A percentile compares a stretch with the other conserved stretches of the same genome.
Conservation (phyloP, 2,329 filamentous ascomycete genomes). For the Epichloe gansuensis region DNA sequence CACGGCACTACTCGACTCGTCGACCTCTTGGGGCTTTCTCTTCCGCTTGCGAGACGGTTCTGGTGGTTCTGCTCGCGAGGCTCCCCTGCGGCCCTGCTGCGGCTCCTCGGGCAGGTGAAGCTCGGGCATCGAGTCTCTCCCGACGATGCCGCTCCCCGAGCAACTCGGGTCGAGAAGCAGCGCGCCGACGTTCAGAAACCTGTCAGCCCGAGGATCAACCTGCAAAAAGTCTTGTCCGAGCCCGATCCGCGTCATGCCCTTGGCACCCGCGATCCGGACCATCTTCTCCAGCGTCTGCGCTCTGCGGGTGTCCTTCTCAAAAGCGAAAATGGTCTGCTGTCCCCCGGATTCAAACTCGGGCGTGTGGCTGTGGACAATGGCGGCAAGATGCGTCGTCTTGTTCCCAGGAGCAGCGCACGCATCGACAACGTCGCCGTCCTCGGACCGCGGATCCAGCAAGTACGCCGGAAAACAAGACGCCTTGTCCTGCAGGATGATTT, state of each 20-base stretch:
- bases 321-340: conserved; percentile 51
- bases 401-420: conserved; percentile 92
- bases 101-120: conserved; percentile 42
- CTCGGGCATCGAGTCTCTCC: conserved; percentile 64
- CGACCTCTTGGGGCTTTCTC: conserved; percentile 30
- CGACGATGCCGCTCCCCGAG: conserved; percentile 88
- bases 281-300: conserved; percentile 72
- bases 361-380: conserved; percentile 44
- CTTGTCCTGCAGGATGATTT: conserved; percentile 88
- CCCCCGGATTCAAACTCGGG: conserved; percentile 20
- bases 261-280: conserved; percentile 64
- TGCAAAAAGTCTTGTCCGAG: conserved; percentile 71
- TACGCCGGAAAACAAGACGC: conserved; percentile 95
- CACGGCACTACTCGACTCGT: conserved; percentile 19
- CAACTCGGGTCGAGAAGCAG: conserved; percentile 88
- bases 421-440: conserved; percentile 72
- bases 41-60: conserved; percentile 23
- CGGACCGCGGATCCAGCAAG: conserved; percentile 54
- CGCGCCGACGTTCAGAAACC: conserved; percentile 59
- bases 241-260: conserved; percentile 52
- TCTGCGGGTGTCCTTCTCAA: conserved; percentile 61
- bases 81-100: conserved; percentile 1
- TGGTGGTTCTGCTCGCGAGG: neutral
- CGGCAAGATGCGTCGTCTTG: conserved; percentile 88
- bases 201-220: conserved; percentile 48